A percentile compares a stretch with the other conserved stretches of the same genome.
Conservation (phyloP, 169 alveolate genomes). For the Ichthyophthirius multifiliis region DNA sequence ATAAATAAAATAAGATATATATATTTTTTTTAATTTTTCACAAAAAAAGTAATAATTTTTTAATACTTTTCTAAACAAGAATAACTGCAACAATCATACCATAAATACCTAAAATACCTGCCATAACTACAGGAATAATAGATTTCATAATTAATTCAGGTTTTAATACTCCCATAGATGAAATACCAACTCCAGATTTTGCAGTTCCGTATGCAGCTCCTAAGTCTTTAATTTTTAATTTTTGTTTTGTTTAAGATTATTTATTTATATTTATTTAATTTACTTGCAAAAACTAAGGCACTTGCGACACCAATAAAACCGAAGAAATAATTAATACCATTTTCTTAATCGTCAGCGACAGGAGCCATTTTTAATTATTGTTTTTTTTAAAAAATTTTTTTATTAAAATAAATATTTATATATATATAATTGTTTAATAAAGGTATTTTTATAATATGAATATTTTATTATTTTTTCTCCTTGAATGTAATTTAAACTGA, state of each 20-base stretch:
- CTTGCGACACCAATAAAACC: conserved; percentile 99
- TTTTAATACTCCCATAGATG: conserved; percentile 99
- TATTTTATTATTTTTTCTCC: too few relatives aligned
- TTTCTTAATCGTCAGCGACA: too few relatives aligned
- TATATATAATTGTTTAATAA: too few relatives aligned
- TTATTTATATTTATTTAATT: background rate
- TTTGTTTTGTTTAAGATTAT: background rate
- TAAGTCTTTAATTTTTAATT: conserved; percentile 83
- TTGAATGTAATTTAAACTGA: too few relatives aligned
- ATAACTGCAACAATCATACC: conserved; percentile 95
- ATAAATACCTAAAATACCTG: conserved; percentile 98
- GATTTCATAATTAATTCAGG: conserved; percentile 99
- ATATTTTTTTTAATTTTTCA: conserved; percentile 44
- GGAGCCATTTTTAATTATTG: too few relatives aligned
- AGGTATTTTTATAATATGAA: too few relatives aligned
- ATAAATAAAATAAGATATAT: background rate
- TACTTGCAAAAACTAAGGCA: conserved; percentile 97
- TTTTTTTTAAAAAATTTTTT: too few relatives aligned
- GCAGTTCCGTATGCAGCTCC: conserved; percentile 99
- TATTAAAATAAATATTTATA: too few relatives aligned
- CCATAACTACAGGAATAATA: conserved; percentile 99
- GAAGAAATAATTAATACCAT: conserved; percentile 77
- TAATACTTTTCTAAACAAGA: conserved; percentile 54
- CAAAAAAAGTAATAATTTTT: conserved; percentile 51
- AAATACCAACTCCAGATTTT: conserved; percentile 98